Percentiles rank a stretch among this genome's conserved stretches.
phyloP scores from a whole-genome alignment of 1,284 basidiomycete species.

The Sporisorium exsertum region DNA sequence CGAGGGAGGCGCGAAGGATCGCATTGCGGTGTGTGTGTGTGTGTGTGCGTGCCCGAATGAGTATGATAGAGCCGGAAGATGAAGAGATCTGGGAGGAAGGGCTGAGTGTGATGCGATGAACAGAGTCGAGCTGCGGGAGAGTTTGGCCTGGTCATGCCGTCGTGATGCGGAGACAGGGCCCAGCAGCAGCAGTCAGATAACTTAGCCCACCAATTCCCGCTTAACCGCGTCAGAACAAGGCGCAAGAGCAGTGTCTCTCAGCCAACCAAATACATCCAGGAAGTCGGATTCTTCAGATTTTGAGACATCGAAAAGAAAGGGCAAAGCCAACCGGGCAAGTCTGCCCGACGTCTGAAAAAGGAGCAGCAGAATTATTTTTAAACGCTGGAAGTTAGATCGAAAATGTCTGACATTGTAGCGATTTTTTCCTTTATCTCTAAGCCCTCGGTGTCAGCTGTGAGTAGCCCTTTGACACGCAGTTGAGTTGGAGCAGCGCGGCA shows the following conservation, averaged over 20 bases:
- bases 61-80: background rate
- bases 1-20: background rate
- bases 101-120: background rate
- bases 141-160: background rate
- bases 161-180: conserved; percentile 6
- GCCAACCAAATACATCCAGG: background rate
- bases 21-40: conserved; percentile 5
- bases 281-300: background rate
- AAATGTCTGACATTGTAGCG: too few relatives aligned
- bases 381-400: background rate
- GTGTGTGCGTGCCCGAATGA: background rate
- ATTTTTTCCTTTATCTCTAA: too few relatives aligned
- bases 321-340: background rate
- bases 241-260: background rate
- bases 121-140: background rate
- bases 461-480: too few relatives aligned
- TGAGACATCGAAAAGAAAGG: background rate
- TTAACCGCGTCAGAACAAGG: conserved; percentile 5
- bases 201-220: conserved; percentile 5
- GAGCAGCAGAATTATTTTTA: background rate
- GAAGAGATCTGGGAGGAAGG: background rate
- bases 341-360: background rate
- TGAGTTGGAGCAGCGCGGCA: too few relatives aligned
- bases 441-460: background rate
- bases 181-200: background rate